Base-by-base conservation (phyloP, 2,329 filamentous ascomycete genomes). In the Volutella citrinella region DNA sequence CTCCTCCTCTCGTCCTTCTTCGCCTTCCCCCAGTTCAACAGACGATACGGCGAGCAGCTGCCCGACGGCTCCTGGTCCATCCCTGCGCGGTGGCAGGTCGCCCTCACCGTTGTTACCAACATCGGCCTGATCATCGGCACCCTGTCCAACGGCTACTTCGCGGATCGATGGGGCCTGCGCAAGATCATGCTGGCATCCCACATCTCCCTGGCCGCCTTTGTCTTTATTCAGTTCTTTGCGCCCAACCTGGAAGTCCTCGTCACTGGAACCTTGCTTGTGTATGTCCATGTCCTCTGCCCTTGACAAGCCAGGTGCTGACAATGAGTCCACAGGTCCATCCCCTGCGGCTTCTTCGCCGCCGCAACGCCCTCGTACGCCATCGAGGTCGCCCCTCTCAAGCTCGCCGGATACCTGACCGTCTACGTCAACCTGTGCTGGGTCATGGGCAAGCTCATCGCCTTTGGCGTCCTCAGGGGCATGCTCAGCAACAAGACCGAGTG, bases 161-260 rank as follows among this genome's bases (percentile, higher is more conserved):
- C 45, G 7, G 44, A 43, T 12, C 30, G 40, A 9, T 43, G 40
- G 12, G 49, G 49, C 10, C 38, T 38, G 16, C 35, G 73, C n/a
- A 72, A 68, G 52, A 76, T 73, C 10, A 68, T 81, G 46, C 69
- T 80, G 19, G 61, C 44, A 6, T 71, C 69, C 6, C 42, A 72
- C 26, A 39, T 56, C 5, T 21, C 43, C 45, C 39, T 65, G 19
- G 30, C 36, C 7, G 37, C 27, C 10, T 46, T 48, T 17, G 42
- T 52, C 22, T 51, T 51, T 27, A 34, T 51, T 17, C 27, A 32
- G 3, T 51, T 52, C 32, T 52, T 49, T 25, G 48, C 49, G 9
- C 27, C 25, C 7, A 42, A 27, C n/a, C 25, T 45, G 6, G 21
- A 27, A 10, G 25, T 34, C 7, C 16, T 43, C 15, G 15, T 43